These are phyloP conservation scores for Boletus subcaerulescens DNA, from an alignment of 768 basidiomycete genomes.

Conservation along the genomic window DNA sequence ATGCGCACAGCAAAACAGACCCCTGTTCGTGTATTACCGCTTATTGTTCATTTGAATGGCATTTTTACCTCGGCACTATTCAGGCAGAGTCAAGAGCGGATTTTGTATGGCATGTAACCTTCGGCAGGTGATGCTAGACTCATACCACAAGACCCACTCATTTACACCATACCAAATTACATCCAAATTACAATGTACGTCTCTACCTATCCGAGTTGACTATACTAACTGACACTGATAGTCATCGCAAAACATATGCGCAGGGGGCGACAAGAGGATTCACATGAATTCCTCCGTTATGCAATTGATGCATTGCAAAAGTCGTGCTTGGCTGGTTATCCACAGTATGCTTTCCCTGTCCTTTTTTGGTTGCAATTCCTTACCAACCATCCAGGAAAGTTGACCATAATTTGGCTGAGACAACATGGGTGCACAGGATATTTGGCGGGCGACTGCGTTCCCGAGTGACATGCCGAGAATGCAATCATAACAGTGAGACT, in stretches of 20 bases:
- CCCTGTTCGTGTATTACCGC: constrained; percentile 50
- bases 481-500: constrained; percentile 88
- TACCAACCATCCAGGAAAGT: constrained; percentile 50
- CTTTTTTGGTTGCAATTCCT: constrained; percentile 2
- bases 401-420: constrained; percentile 69
- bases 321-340: constrained; percentile 67
- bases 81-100: constrained; percentile 41
- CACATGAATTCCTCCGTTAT: constrained; percentile 96
- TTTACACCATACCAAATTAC: constrained; percentile 68
- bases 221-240: constrained; percentile 30
- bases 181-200: constrained; percentile 66
- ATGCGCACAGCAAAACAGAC: constrained; percentile 45
- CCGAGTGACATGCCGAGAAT: constrained; percentile 80
- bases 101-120: constrained; percentile 85
- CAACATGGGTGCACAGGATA: constrained; percentile 91
- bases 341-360: constrained; percentile 51
- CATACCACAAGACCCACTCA: constrained; percentile 44
- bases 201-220: background rate
- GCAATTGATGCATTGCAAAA: constrained; percentile 89
- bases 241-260: constrained; percentile 91
- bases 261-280: constrained; percentile 92
- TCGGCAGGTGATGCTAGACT: constrained; percentile 51
- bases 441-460: constrained; percentile 93
- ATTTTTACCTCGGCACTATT: constrained; percentile 7
- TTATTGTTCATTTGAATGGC: background rate